These are phyloP conservation scores for Cladophialophora bantiana DNA, from an alignment of 2,329 filamentous ascomycete genomes.

Conservation along the genomic window DNA sequence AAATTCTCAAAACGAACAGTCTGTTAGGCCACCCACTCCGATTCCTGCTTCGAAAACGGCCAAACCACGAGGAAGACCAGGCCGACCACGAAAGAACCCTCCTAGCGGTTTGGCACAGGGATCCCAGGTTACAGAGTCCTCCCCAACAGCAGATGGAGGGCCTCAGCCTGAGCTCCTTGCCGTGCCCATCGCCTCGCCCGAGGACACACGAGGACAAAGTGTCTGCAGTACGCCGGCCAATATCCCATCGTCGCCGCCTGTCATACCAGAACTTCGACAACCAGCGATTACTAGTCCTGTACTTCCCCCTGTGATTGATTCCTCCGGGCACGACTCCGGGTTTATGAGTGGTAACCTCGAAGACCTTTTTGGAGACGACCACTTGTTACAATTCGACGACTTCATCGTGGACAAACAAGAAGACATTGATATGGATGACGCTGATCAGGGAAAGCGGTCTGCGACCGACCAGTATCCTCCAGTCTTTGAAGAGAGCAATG, in stretches of 20 bases:
- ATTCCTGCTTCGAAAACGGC: slow-evolving; percentile 44
- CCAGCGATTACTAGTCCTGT: slow-evolving; percentile 75
- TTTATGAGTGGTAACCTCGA: slow-evolving; percentile 82
- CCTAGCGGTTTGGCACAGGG: slow-evolving; percentile 66
- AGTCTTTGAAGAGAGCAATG: slow-evolving; percentile 37
- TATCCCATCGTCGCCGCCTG: slow-evolving; percentile 88
- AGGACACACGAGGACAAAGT: slow-evolving; percentile 58
- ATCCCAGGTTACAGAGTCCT: slow-evolving; percentile 61
- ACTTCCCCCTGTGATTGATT: slow-evolving; percentile 63
- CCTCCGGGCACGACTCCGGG: slow-evolving; percentile 69
- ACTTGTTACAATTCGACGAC: slow-evolving; percentile 38
- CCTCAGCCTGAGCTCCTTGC: slow-evolving; percentile 52
- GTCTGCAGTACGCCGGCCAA: slow-evolving; percentile 74
- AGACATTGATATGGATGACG: slow-evolving; percentile 15
- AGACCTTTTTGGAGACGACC: slow-evolving; percentile 38
- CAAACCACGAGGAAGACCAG: slow-evolving; percentile 37
- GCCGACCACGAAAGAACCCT: slow-evolving; percentile 39
- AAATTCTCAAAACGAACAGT: slow-evolving; percentile 49
- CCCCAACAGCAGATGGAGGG: slow-evolving; percentile 50
- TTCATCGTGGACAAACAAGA: slow-evolving; percentile 36
- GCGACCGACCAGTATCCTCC: slow-evolving; percentile 17
- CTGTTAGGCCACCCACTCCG: slow-evolving; percentile 56
- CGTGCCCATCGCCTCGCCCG: slow-evolving; percentile 57
- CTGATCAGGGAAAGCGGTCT: slow-evolving; percentile 13
- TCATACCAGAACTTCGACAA: slow-evolving; percentile 64